Percentiles rank a stretch among this genome's conserved stretches.
phyloP scores from a whole-genome alignment of 1,139 yeast genomes.

The Geotrichum candidum region DNA sequence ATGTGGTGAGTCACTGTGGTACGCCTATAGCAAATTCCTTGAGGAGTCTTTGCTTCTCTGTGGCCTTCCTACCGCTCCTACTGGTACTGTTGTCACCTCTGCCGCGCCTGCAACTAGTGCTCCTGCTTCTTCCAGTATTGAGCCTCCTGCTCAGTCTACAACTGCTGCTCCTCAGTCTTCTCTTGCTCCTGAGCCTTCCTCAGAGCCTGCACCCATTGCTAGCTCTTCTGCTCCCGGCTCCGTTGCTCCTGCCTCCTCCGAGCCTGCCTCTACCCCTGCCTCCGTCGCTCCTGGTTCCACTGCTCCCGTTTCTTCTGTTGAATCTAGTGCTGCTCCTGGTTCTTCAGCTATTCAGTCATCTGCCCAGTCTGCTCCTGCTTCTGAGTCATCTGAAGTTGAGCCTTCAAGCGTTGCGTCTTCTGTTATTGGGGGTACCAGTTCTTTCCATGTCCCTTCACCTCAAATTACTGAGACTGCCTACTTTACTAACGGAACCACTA shows the following conservation, averaged over 20 bases:
- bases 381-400: neutral
- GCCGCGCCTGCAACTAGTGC: neutral
- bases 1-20: conserved; percentile 16
- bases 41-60: conserved; percentile 1
- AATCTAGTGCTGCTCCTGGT: neutral
- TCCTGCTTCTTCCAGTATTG: neutral
- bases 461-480: neutral
- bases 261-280: neutral
- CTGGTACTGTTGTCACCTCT: neutral
- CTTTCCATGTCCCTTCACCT: neutral
- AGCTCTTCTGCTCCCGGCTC: neutral
- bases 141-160: neutral
- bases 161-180: neutral
- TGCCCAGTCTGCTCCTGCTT: neutral
- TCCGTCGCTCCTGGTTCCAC: neutral
- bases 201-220: neutral
- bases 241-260: neutral
- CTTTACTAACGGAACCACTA: neutral
- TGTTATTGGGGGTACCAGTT: neutral
- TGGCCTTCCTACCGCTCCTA: neutral
- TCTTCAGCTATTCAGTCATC: neutral
- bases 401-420: neutral
- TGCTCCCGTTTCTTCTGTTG: neutral
- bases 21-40: conserved; percentile 14
- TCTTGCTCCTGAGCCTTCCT: neutral